Conservation (phyloP, 2,329 filamentous ascomycete species). For the Dissoconium aciculare region DNA sequence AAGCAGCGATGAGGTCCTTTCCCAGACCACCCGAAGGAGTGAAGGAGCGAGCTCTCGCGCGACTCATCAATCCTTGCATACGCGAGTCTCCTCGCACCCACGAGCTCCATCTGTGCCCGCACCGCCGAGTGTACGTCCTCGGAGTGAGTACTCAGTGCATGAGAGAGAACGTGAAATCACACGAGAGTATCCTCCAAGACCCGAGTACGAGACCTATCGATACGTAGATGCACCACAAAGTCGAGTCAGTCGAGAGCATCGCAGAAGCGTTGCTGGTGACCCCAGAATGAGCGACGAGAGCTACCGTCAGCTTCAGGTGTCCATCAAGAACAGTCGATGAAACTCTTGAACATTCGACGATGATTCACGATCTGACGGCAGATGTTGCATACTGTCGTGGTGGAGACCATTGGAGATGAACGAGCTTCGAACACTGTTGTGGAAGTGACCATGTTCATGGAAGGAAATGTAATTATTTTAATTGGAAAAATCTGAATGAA, state of each 20-base stretch:
- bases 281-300: constrained; percentile 13
- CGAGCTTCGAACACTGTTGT: background rate
- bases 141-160: constrained; percentile 27
- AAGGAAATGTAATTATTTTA: background rate
- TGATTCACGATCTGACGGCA: background rate
- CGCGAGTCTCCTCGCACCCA: constrained; percentile 15
- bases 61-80: constrained; percentile 9
- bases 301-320: constrained; percentile 6
- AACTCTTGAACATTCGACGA: background rate
- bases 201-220: constrained; percentile 32
- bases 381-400: background rate
- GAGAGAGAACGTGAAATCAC: constrained; percentile 32
- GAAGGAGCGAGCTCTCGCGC: constrained; percentile 6
- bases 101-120: constrained; percentile 5
- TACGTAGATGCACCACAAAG: constrained; percentile 28
- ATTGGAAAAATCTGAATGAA: background rate
- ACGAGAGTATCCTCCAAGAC: constrained; percentile 21
- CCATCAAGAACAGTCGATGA: background rate
- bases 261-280: constrained; percentile 12
- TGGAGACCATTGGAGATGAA: too few relatives aligned
- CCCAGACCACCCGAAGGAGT: constrained; percentile 6
- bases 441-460: background rate
- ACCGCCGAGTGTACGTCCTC: constrained; percentile 10
- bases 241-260: constrained; percentile 15
- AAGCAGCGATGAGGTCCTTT: constrained; percentile 18